Evolutionary conservation across 202 grass and related monocot species (phyloP), one percentile per base, ranked within the genome.

Genomic region (Cymbopogon flexuosus): DNA sequence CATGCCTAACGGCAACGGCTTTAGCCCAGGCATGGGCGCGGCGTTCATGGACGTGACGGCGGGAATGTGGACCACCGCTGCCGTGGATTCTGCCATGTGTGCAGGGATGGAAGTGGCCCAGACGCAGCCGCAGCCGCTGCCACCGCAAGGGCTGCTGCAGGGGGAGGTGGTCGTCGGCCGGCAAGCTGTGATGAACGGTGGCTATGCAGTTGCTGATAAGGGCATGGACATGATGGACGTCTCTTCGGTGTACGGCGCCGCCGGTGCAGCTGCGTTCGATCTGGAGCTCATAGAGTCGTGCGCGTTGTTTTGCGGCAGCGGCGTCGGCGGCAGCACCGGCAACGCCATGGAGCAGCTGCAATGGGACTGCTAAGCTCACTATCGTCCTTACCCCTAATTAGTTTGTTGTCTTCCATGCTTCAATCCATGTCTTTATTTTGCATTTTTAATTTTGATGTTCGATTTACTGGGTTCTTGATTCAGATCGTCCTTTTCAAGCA

Each of bases 201-300:
- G 37, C 8, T 24, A 47, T 12, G 83, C 59, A 45, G 66, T 54
- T 15, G 62, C 42, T 22, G 81, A 75, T 30, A 94, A 97, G 78
- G 84, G 56, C 64, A 35, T 93, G 75, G 90, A 89, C 70, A 92
- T 95, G 65, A 68, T 89, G 83, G 87, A 89, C 41, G 51, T 89
- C 6, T 89, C 87, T 1, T 89, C 83, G 23, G 76, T 83, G 81
- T 77, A 88, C 69, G 89, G 91, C 34, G 42, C 72, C 46, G 67
- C 18, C 62, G 82, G 85, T 67, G 58, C 79, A 6, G 73, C 84
- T 57, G 46, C 82, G 3, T 93, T 99, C 65, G 96, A 96, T 64
- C 63, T 99, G 27, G 96, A 99, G 16, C 74, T 96, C 51, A 96
- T 99, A 85, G 96, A 99, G 10, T 93, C 88, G 39, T 93, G 88